phyloP scores from a whole-genome alignment of 2,329 filamentous ascomycete species.

The Talaromyces atroroseus region DNA sequence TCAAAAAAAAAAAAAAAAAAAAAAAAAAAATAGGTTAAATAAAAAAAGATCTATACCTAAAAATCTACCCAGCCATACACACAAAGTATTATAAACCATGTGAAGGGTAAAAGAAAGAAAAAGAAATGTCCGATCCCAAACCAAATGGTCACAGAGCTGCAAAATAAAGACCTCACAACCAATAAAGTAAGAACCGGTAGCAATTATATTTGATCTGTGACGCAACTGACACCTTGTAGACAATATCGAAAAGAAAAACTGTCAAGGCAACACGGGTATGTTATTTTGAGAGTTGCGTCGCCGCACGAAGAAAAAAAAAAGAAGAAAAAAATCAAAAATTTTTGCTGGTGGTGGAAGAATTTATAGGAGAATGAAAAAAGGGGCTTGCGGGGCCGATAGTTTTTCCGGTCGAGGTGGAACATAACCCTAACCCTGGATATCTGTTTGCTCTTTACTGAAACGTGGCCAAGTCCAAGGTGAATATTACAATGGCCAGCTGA shows the following conservation, averaged over 20 bases:
- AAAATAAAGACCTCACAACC: conserved; percentile 37
- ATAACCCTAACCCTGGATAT: conserved; percentile 21
- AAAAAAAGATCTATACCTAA: background rate
- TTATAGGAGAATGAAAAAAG: conserved; percentile 16
- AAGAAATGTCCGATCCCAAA: conserved; percentile 53
- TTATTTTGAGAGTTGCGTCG: conserved; percentile 60
- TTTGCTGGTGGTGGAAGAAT: background rate
- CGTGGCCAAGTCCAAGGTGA: no score
- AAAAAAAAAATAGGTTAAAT: no score
- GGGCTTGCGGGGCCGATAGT: conserved; percentile 21
- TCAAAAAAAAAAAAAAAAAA: no score
- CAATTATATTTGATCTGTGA: conserved; percentile 84
- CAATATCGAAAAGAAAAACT: conserved; percentile 41
- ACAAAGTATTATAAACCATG: background rate
- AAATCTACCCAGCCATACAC: no score
- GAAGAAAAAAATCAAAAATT: conserved; percentile 33
- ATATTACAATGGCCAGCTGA: no score
- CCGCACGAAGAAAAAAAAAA: conserved; percentile 69
- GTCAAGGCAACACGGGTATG: conserved; percentile 72
- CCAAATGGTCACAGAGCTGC: conserved; percentile 41
- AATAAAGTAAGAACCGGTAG: conserved; percentile 54
- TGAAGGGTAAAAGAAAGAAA: conserved; percentile 3
- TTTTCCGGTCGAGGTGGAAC: conserved; percentile 1
- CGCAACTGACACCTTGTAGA: conserved; percentile 67
- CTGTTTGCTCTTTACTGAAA: no score